Evolutionary conservation across 2,329 filamentous ascomycete species (phyloP).

Genomic region (Mycosphaerella arachidis): DNA sequence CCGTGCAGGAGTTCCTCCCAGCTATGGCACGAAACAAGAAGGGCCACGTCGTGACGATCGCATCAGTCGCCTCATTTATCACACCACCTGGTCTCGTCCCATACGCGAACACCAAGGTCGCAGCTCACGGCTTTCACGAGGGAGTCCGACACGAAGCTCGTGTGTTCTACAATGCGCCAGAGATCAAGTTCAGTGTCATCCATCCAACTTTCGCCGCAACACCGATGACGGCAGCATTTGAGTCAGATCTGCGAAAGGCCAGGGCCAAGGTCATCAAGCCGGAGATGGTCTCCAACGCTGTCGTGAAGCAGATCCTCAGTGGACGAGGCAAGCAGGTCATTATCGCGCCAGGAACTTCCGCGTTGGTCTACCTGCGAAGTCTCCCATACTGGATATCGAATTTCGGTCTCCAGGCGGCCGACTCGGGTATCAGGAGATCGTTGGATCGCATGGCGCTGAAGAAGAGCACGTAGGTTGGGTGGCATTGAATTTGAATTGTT

Average conservation of each 20-base stretch:
- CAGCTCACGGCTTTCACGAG: slow-evolving; percentile 52
- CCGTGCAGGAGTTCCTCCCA: slow-evolving; percentile 50
- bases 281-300: slow-evolving; percentile 38
- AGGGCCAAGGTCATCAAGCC: slow-evolving; percentile 36
- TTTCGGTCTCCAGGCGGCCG: background rate
- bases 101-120: slow-evolving; percentile 51
- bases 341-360: slow-evolving; percentile 26
- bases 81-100: slow-evolving; percentile 43
- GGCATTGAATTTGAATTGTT: background rate
- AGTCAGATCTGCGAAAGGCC: slow-evolving; percentile 30
- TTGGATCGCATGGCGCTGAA: background rate
- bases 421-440: slow-evolving; percentile 1
- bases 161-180: slow-evolving; percentile 39
- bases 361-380: slow-evolving; percentile 3
- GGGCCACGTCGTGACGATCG: slow-evolving; percentile 55
- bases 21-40: slow-evolving; percentile 49
- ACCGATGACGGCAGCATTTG: slow-evolving; percentile 35
- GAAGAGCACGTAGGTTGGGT: background rate
- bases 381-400: slow-evolving; percentile 7
- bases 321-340: slow-evolving; percentile 40
- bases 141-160: slow-evolving; percentile 40
- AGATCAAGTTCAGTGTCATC: slow-evolving; percentile 42
- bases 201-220: slow-evolving; percentile 43
- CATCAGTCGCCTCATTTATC: slow-evolving; percentile 50
- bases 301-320: slow-evolving; percentile 42